Conservation (phyloP, 257 asterid species). For the Solanum clarkiae region DNA sequence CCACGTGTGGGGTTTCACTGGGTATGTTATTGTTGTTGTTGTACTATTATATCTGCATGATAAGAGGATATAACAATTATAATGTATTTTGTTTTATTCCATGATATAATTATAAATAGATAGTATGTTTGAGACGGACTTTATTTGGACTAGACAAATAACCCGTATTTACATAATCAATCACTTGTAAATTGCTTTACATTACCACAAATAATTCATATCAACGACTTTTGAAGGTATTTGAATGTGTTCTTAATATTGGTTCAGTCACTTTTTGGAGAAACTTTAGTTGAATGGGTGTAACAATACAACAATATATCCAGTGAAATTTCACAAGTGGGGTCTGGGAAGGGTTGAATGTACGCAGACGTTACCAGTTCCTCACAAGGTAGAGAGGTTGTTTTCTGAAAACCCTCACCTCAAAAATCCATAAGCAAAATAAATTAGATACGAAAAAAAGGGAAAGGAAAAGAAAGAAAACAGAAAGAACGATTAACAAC, state of each 20-base stretch:
- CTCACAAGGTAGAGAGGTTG: too few relatives aligned
- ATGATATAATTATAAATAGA: not conserved
- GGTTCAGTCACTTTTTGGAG: not conserved
- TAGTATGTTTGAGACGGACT: not conserved
- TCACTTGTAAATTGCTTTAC: not conserved
- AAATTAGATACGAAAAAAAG: too few relatives aligned
- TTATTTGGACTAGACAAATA: not conserved
- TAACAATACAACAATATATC: too few relatives aligned
- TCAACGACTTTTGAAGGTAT: not conserved
- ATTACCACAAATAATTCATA: not conserved
- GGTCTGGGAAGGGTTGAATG: fast-evolving
- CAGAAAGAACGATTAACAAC: too few relatives aligned
- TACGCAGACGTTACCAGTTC: too few relatives aligned
- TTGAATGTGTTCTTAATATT: not conserved
- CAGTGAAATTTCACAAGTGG: too few relatives aligned
- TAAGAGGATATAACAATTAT: not conserved
- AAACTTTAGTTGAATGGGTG: too few relatives aligned
- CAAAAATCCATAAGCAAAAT: too few relatives aligned
- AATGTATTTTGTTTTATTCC: not conserved
- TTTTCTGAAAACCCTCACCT: fast-evolving
- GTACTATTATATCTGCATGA: not conserved
- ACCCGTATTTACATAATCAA: not conserved
- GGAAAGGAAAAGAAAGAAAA: too few relatives aligned
- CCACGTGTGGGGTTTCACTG: too few relatives aligned
- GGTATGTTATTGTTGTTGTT: too few relatives aligned